Percentiles rank a stretch among this genome's conserved stretches.
Evolutionary conservation across 306 rosid species (phyloP).

Genomic region (Cyclanthera cordifolia): DNA sequence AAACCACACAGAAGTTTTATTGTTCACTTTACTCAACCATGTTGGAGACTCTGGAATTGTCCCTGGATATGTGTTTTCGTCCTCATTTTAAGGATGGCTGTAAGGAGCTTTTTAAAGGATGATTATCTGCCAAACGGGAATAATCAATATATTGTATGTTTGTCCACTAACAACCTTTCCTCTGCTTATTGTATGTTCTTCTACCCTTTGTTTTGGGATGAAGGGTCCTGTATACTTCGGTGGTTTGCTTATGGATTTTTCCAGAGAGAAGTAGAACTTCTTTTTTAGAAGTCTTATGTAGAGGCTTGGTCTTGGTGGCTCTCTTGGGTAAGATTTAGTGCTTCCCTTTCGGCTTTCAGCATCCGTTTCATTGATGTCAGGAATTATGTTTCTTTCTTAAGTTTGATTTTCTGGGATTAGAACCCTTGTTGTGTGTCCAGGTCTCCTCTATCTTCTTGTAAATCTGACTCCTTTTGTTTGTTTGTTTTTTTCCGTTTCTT

Average conservation of each 20-base stretch:
- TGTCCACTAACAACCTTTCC: background rate
- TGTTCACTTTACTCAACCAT: background rate
- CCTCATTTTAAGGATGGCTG: background rate
- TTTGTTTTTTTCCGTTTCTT: too few species aligned
- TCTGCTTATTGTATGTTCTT: background rate
- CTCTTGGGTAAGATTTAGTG: background rate
- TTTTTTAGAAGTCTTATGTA: background rate
- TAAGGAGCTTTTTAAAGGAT: background rate
- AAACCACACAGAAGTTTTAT: background rate
- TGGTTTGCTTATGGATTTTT: background rate
- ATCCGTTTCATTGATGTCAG: background rate
- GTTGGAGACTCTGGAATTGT: constrained; percentile 4
- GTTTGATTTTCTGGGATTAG: background rate
- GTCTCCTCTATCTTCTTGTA: background rate
- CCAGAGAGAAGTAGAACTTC: background rate
- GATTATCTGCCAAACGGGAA: background rate
- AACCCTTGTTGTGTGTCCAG: background rate
- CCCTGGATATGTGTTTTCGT: background rate
- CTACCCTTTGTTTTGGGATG: background rate
- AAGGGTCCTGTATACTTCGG: background rate
- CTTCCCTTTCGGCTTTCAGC: background rate
- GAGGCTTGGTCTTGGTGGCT: background rate
- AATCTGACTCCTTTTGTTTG: background rate
- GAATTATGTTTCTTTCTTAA: background rate
- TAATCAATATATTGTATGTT: background rate